Base-by-base conservation (phyloP, 1,139 yeast species). In the Wickerhamomyces sp. region DNA sequence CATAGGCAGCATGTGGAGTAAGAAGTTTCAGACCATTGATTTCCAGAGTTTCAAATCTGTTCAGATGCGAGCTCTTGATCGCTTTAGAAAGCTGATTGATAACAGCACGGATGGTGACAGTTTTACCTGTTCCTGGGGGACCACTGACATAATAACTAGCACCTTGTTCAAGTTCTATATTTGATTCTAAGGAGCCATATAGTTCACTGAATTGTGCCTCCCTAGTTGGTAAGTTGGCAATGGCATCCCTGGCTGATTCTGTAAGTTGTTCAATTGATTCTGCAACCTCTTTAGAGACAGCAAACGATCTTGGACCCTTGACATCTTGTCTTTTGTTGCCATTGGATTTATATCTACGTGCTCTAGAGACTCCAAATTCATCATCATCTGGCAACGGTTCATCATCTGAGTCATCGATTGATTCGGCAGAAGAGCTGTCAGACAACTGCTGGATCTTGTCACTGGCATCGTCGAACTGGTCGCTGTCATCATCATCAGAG, bases 91-190 rank as follows among this genome's bases (percentile, higher is more conserved):
- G 67, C 56, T 85, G 90, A 29, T 77, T 73, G 39, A 94, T 76
- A 0, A 87, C 98, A 57, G 90, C 96, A 47, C 95, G 69, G 4
- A 93, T 83, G 0, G 98, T 93, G 7, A 95, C 95, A 0, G 99
- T 93, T 62, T 93, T 93, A 13, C 99, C 99, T 6, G 95, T 91
- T 10, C 99, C 99, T 0, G 99, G 99, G 0, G 97, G 90, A 2
- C 99, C 99, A 64, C 96, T 88, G 7, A 93, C 81, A 59, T 91
- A 93, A 7, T 93, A 68, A 57, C 96, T 88, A 18, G 93, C 78
- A 0, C 99, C 98, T 1, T 84, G 76, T 39, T 78, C 78, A 15
- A 84, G 76, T 45, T 75, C 75, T 33, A 93, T 79, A 1, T 96
- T 89, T 43, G 81, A 74, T 57, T 89, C 93, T n/a, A 93, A 64